These are phyloP conservation scores for Clonostachys rosea DNA, from an alignment of 2,329 filamentous ascomycete species.

Conservation along the genomic window DNA sequence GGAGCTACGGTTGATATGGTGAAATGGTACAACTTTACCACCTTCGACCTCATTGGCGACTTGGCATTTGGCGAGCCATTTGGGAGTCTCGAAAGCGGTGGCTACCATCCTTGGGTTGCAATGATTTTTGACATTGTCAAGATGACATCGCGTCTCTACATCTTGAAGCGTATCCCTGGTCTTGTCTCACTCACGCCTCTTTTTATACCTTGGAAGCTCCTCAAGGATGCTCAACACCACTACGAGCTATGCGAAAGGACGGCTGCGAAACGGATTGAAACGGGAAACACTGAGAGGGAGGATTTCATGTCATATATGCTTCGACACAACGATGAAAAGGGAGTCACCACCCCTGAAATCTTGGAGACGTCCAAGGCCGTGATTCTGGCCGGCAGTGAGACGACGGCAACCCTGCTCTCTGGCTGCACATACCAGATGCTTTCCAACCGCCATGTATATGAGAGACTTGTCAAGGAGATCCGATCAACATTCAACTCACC, in stretches of 20 bases:
- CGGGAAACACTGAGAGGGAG: too few species aligned
- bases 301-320: too few species aligned
- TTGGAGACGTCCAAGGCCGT: not conserved
- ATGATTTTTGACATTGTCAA: too few species aligned
- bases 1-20: constrained; percentile 9
- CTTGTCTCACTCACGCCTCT: too few species aligned
- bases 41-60: constrained; percentile 15
- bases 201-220: too few species aligned
- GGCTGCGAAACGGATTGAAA: too few species aligned
- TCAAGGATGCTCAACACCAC: too few species aligned
- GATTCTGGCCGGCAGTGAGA: not conserved
- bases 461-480: not conserved
- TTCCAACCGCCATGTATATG: not conserved
- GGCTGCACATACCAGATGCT: not conserved
- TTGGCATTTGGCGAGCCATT: constrained; percentile 15
- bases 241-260: too few species aligned
- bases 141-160: too few species aligned
- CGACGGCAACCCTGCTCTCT: not conserved
- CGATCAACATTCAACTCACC: not conserved
- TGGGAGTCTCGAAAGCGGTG: constrained; percentile 5
- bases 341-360: too few species aligned
- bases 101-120: constrained; percentile 7
- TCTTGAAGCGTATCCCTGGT: too few species aligned
- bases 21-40: constrained; percentile 14
- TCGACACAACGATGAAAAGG: too few species aligned